Conservation (phyloP, 208 protist species). For the Wallacemonas sp. region DNA sequence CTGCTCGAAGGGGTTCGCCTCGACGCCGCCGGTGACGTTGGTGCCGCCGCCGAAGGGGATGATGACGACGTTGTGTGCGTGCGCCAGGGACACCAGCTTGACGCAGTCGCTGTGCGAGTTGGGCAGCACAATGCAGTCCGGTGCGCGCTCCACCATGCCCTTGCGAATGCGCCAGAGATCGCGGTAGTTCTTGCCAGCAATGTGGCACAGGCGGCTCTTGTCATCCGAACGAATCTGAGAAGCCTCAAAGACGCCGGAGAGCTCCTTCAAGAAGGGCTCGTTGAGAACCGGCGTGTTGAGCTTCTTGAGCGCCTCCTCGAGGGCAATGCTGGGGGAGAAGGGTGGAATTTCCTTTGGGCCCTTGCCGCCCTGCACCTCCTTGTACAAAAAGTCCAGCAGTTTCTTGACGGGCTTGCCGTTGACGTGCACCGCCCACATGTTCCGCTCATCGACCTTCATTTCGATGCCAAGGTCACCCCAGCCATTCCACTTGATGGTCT, state of each 20-base stretch:
- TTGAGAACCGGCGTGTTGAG: slow-evolving; percentile 73
- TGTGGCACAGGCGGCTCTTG: slow-evolving; percentile 81
- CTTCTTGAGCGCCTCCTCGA: slow-evolving; percentile 71
- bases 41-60: slow-evolving; percentile 95
- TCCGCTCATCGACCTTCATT: slow-evolving; percentile 71
- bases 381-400: slow-evolving; percentile 79
- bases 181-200: slow-evolving; percentile 93
- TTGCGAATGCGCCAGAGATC: slow-evolving; percentile 91
- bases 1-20: slow-evolving; percentile 83
- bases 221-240: slow-evolving; percentile 78
- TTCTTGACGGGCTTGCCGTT: slow-evolving; percentile 82
- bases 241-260: slow-evolving; percentile 41
- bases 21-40: slow-evolving; percentile 91
- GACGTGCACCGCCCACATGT: slow-evolving; percentile 66
- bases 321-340: slow-evolving; percentile 66
- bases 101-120: slow-evolving; percentile 87
- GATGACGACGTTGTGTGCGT: slow-evolving; percentile 92
- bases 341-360: slow-evolving; percentile 45
- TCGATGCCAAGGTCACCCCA: slow-evolving; percentile 69
- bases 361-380: slow-evolving; percentile 59
- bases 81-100: slow-evolving; percentile 76
- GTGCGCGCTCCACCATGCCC: slow-evolving; percentile 86
- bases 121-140: slow-evolving; percentile 92
- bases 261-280: slow-evolving; percentile 76
- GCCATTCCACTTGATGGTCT: slow-evolving; percentile 92